Evolutionary conservation across 2,329 filamentous ascomycete genomes (phyloP), one percentile per base, ranked within the genome.

Genomic region (Cercospora sojina): DNA sequence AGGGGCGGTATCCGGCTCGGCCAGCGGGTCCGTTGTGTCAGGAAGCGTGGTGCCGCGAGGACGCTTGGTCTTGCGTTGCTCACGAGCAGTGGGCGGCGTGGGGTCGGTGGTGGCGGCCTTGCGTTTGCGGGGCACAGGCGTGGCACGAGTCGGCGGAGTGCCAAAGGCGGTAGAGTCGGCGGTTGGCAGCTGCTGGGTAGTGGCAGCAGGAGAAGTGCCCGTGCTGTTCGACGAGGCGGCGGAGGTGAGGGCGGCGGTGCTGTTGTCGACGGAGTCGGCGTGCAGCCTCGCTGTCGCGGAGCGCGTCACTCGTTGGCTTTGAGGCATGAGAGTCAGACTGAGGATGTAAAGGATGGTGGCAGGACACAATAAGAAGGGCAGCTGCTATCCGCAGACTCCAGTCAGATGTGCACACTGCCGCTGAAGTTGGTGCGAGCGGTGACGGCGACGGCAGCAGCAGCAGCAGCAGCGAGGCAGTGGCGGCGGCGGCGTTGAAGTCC

Each of bases 81-180:
- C 77, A 78, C 74, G 73, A 74, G 73, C 72, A 77, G 72, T 31
- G 77, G 84, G 81, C 80, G 80, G 72, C 86, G 86, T 72, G 81
- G 83, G 70, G 79, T 81, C 79, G 69, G 83, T 70, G 79, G 80
- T 78, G 68, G 43, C 43, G 43, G 74, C 80, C 70, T 86, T 79
- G 70, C 84, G 85, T 83, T 96, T 97, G 78, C 93, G 90, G 83
- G 97, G 97, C 77, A 89, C 76, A 75, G 78, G 69, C 59, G 78
- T 76, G 80, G 75, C 64, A 68, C 77, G 87, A 69, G 86, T 80
- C 67, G 83, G 79, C 69, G 80, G 81, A 70, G 82, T 79, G 73
- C 75, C 80, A 78, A 80, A 74, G 38, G 56, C 20, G 32, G 56
- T 23, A 23, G 43, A 10, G 51, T 56, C 41, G 9, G 38, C 23